phyloP scores from a whole-genome alignment of 768 basidiomycete species.

The Mrakia frigida region DNA sequence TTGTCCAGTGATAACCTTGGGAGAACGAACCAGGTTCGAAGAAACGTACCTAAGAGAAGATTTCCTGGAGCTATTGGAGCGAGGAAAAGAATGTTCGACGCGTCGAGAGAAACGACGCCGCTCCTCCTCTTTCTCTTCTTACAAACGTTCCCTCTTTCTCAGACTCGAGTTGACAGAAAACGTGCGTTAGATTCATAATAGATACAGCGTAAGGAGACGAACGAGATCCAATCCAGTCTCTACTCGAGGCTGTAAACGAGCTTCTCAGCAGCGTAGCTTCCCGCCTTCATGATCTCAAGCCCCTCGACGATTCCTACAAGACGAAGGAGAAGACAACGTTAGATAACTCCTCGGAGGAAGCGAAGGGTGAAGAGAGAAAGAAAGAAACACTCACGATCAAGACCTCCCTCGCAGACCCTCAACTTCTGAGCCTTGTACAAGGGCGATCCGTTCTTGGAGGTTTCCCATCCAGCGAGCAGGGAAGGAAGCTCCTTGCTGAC shows the following conservation, averaged over 20 bases:
- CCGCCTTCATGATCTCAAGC: conserved; percentile 13
- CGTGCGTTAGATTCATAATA: background rate
- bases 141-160: background rate
- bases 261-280: conserved; percentile 12
- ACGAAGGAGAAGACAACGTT: background rate
- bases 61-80: background rate
- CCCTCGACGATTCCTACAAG: conserved; percentile 15
- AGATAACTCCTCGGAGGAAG: background rate
- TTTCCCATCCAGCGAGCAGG: background rate
- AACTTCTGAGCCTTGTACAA: conserved; percentile 16
- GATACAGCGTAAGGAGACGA: background rate
- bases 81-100: background rate
- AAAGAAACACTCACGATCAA: conserved; percentile 1
- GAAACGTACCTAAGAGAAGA: no score
- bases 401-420: background rate
- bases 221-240: background rate
- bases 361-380: background rate
- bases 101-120: background rate
- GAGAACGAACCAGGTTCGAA: no score
- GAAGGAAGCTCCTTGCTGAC: conserved; percentile 14
- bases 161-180: background rate
- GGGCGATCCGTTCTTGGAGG: background rate
- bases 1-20: no score
- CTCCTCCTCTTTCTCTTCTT: background rate
- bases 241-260: conserved; percentile 12